Evolutionary conservation across 23 red algal genomes (phyloP).

Genomic region (Gracilaria caudata): DNA sequence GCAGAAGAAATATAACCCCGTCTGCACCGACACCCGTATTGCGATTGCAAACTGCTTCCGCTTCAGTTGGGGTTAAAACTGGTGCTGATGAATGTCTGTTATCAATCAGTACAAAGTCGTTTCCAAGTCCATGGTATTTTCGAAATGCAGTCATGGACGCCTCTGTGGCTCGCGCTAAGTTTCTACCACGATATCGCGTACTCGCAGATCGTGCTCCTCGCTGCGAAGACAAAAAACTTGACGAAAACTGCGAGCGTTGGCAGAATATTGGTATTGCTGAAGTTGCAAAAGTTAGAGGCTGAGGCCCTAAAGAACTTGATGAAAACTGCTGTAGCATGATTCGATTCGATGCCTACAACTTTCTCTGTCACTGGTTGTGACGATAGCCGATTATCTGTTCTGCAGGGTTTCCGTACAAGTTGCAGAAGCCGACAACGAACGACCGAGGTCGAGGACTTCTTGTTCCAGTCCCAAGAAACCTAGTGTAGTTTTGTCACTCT

Average conservation of each 20-base stretch:
- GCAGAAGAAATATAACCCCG: conserved; percentile 93
- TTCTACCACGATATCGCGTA: not conserved
- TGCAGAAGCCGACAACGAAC: not conserved
- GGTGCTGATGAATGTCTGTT: conserved; percentile 61
- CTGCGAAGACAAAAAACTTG: not conserved
- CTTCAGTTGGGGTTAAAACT: conserved; percentile 54
- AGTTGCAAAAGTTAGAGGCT: not conserved
- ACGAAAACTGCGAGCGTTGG: not conserved
- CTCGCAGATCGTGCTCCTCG: not conserved
- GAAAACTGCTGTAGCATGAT: not conserved
- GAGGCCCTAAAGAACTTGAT: not conserved
- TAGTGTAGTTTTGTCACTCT: no score
- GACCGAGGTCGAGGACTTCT: no score
- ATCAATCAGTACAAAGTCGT: conserved; percentile 98
- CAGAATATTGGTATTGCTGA: not conserved
- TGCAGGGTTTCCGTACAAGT: not conserved
- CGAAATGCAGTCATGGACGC: conserved; percentile 67
- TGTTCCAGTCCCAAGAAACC: no score
- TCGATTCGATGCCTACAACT: not conserved
- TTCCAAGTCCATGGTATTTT: conserved; percentile 98
- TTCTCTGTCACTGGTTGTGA: not conserved
- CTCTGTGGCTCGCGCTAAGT: not conserved
- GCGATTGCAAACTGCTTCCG: conserved; percentile 88
- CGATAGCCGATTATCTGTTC: no score
- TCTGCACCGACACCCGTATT: conserved; percentile 93